A percentile compares a stretch with the other conserved stretches of the same genome.
phyloP scores from a whole-genome alignment of 2,329 filamentous ascomycete genomes.

The Endoconidiophora polonica region DNA sequence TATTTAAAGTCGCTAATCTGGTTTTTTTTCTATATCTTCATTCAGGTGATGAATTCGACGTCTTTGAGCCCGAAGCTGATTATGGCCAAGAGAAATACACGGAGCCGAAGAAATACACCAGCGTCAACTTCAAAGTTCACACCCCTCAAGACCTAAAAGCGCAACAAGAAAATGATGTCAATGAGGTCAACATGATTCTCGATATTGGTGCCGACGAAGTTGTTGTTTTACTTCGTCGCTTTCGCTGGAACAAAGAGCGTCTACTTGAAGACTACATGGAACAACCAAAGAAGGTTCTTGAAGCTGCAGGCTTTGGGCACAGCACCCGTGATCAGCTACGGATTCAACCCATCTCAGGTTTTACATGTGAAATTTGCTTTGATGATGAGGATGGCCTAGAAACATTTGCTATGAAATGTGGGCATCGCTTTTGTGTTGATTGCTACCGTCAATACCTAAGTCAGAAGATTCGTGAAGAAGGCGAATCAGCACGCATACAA shows the following conservation, averaged over 20 bases:
- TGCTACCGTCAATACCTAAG: slow-evolving; percentile 84
- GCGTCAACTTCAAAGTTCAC: slow-evolving; percentile 72
- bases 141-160: slow-evolving; percentile 64
- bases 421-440: slow-evolving; percentile 79
- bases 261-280: slow-evolving; percentile 97
- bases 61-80: slow-evolving; percentile 1
- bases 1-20: too few species aligned
- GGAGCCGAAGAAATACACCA: slow-evolving; percentile 47
- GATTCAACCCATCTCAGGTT: slow-evolving; percentile 55
- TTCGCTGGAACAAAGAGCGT: slow-evolving; percentile 91
- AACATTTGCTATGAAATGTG: slow-evolving; percentile 89
- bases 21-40: neutral
- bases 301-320: slow-evolving; percentile 65
- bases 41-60: slow-evolving; percentile 12
- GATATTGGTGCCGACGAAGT: slow-evolving; percentile 78
- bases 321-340: slow-evolving; percentile 44
- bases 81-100: slow-evolving; percentile 37
- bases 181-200: slow-evolving; percentile 81
- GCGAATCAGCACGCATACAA: slow-evolving; percentile 85
- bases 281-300: slow-evolving; percentile 57
- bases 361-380: slow-evolving; percentile 90
- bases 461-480: slow-evolving; percentile 90
- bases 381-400: slow-evolving; percentile 64
- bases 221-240: slow-evolving; percentile 76
- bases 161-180: slow-evolving; percentile 72